Conservation (phyloP, 1,284 basidiomycete species). For the Ganoderma leucocontextum region DNA sequence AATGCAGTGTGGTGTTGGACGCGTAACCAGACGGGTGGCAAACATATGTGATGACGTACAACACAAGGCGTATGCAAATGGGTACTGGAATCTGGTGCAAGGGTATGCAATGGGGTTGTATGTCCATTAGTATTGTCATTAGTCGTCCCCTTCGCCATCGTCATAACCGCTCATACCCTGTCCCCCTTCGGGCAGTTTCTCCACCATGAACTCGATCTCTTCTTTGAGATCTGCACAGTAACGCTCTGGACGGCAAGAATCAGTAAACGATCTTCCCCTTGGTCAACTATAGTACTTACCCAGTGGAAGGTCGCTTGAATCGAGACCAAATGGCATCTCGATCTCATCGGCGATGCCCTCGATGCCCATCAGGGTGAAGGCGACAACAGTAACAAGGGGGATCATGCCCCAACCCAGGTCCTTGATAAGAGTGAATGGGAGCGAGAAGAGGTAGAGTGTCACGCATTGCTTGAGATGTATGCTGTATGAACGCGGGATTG, state of each 20-base stretch:
- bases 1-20: constrained; percentile 40
- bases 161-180: constrained; percentile 71
- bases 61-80: background rate
- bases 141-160: constrained; percentile 82
- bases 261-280: constrained; percentile 32
- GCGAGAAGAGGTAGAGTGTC: constrained; percentile 86
- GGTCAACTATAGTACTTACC: constrained; percentile 53
- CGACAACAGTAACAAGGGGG: constrained; percentile 83
- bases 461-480: constrained; percentile 95
- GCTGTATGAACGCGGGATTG: constrained; percentile 81
- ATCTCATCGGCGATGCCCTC: constrained; percentile 94
- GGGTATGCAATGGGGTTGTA: background rate
- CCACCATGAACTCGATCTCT: constrained; percentile 85
- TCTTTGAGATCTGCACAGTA: constrained; percentile 88
- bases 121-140: constrained; percentile 31
- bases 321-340: constrained; percentile 85
- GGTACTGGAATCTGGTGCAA: background rate
- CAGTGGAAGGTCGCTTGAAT: constrained; percentile 72
- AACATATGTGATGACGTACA: background rate
- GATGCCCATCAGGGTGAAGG: constrained; percentile 92
- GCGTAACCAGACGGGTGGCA: constrained; percentile 25
- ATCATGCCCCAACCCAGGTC: constrained; percentile 85
- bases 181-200: constrained; percentile 80
- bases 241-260: constrained; percentile 56
- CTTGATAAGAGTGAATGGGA: constrained; percentile 84